Evolutionary conservation across 148 eudicot genomes (phyloP).

Genomic region (Rhododendron molle): DNA sequence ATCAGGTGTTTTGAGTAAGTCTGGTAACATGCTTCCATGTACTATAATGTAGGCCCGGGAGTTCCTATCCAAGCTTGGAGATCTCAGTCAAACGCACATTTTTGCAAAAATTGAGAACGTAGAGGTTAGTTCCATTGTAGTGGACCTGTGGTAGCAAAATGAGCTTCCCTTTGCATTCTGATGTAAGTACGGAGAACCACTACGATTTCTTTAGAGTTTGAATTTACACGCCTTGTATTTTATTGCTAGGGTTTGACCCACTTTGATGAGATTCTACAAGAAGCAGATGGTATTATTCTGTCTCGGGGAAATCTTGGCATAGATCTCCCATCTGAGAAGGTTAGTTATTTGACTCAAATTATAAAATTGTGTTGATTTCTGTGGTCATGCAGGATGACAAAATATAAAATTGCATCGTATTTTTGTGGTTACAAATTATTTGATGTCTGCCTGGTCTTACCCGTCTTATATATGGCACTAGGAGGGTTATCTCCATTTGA

Average conservation of each 20-base stretch:
- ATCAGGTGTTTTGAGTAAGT: neutral
- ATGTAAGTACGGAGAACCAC: neutral
- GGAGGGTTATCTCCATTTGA: neutral
- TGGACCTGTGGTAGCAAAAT: neutral
- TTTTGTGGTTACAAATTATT: neutral
- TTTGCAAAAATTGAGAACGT: slow-evolving; percentile 91
- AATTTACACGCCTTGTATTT: neutral
- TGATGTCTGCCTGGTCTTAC: neutral
- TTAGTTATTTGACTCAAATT: slow-evolving; percentile 15
- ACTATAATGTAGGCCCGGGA: slow-evolving; percentile 59
- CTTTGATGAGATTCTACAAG: slow-evolving; percentile 92
- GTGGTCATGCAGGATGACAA: neutral
- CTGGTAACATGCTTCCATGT: neutral
- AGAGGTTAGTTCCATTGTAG: slow-evolving; percentile 45
- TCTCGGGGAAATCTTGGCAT: slow-evolving; percentile 99
- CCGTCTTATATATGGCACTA: neutral
- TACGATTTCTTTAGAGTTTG: too few species aligned
- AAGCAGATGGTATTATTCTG: slow-evolving; percentile 95
- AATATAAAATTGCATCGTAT: neutral
- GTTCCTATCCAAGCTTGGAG: slow-evolving; percentile 67
- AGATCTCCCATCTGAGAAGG: slow-evolving; percentile 98
- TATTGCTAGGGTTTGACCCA: slow-evolving; percentile 69
- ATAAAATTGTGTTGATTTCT: neutral
- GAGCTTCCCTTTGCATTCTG: neutral
- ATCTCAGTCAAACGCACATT: slow-evolving; percentile 82